Evolutionary conservation across 495 filamentous ascomycete species (phyloP).

Genomic region (Zalerion maritima): DNA sequence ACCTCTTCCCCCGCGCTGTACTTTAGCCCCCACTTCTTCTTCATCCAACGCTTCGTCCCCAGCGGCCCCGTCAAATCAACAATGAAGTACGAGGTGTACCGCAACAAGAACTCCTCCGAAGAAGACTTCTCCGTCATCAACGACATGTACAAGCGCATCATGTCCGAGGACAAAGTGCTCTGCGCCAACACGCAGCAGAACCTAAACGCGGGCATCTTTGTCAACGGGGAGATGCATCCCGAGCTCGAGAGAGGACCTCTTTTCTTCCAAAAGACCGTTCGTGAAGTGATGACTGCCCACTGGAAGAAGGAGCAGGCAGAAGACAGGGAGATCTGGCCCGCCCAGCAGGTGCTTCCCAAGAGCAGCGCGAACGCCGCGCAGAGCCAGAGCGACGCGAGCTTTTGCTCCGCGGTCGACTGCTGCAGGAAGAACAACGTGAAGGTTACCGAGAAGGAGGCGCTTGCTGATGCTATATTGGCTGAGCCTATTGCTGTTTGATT

Average conservation of each 20-base stretch:
- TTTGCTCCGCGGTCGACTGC: no score
- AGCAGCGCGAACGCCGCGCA: conserved; percentile 11
- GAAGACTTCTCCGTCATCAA: conserved; percentile 29
- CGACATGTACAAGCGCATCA: conserved; percentile 27
- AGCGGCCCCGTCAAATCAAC: conserved; percentile 17
- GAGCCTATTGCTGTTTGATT: no score
- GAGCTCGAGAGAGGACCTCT: conserved; percentile 28
- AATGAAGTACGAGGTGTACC: conserved; percentile 35
- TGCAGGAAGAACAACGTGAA: no score
- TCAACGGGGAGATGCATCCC: conserved; percentile 32
- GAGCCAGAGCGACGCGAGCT: conserved; percentile 25
- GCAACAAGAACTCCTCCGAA: conserved; percentile 27
- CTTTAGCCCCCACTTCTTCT: conserved; percentile 29
- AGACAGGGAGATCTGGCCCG: conserved; percentile 33
- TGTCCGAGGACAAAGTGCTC: conserved; percentile 32
- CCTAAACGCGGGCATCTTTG: conserved; percentile 26
- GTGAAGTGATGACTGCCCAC: conserved; percentile 25
- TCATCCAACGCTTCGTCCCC: conserved; percentile 32
- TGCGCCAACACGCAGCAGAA: conserved; percentile 29
- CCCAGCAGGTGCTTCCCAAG: conserved; percentile 28
- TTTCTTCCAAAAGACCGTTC: conserved; percentile 30
- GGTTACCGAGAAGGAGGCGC: no score
- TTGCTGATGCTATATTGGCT: no score
- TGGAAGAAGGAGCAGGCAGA: conserved; percentile 24
- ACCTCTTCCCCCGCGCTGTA: conserved; percentile 6